These are phyloP conservation scores for Entomortierella parvispora DNA, from an alignment of 192 early-diverging fungal species.

Conservation along the genomic window DNA sequence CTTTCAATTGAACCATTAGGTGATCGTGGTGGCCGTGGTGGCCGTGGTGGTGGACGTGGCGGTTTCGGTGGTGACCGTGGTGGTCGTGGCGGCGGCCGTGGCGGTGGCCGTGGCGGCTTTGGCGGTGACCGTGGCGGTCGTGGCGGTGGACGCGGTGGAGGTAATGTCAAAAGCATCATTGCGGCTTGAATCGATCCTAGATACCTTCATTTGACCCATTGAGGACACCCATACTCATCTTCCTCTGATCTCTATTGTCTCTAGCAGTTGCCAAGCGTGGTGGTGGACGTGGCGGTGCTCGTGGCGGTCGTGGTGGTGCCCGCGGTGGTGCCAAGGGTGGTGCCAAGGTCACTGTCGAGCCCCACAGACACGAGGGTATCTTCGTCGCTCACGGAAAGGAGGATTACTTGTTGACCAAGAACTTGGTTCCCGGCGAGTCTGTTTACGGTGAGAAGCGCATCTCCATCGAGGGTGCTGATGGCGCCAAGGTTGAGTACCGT, in stretches of 20 bases:
- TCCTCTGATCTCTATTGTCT: no score
- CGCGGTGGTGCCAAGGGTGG: constrained; percentile 87
- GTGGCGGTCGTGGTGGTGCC: constrained; percentile 66
- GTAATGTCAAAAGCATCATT: constrained; percentile 13
- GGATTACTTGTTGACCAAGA: constrained; percentile 98
- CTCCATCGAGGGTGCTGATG: constrained; percentile 90
- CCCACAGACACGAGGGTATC: constrained; percentile 94
- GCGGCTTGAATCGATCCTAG: constrained; percentile 55
- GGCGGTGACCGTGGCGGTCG: no score
- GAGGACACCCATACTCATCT: no score
- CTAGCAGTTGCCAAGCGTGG: constrained; percentile 59
- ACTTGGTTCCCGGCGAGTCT: constrained; percentile 95
- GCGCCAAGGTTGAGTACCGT: constrained; percentile 97
- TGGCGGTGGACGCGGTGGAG: constrained; percentile 51
- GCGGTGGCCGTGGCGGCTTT: constrained; percentile 61
- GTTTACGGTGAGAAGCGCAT: constrained; percentile 99
- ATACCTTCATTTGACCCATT: constrained; percentile 67
- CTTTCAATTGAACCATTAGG: not conserved
- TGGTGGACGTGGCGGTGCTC: constrained; percentile 64
- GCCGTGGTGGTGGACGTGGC: constrained; percentile 41
- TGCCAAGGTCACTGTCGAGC: constrained; percentile 96
- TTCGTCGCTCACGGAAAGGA: constrained; percentile 99
- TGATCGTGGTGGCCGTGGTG: constrained; percentile 43
- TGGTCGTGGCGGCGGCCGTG: constrained; percentile 47
- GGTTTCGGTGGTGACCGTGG: constrained; percentile 42